Base-by-base conservation (phyloP, 1,284 basidiomycete species). In the Phlebopus sp. region DNA sequence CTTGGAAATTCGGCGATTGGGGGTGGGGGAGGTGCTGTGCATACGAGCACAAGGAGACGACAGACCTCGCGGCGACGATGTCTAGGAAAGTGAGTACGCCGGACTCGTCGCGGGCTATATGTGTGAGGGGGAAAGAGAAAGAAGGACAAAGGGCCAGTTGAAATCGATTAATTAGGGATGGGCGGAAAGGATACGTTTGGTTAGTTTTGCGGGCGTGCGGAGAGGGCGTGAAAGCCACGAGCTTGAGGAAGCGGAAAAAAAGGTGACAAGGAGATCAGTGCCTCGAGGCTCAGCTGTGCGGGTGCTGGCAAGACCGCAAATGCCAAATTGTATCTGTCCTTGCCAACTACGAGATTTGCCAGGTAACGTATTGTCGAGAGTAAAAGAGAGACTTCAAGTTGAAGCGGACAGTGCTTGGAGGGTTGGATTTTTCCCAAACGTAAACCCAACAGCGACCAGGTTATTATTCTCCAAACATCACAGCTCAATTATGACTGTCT, bases 1-100 rank as follows among this genome's bases (percentile, higher is more conserved):
- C 66, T 67, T 71, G 31, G 69, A 61, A 41, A 64, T 62, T 54
- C 55, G 54, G 55, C 56, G 59, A 49, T 67, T 46, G 66, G 61
- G 44, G 43, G 70, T 64, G 52, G 69, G 48, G 36, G 63, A 57
- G 50, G 68, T 67, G 62, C 65, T 70, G 63, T 69, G 70, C 73
- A 74, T 74, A 49, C 71, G 69, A 67, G 49, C 53, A 23, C n/a
- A 43, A 51, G 50, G 21, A 14, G 49, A 23, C n/a, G n/a, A 51
- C 50, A 45, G 53, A 39, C 27, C 13, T 39, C 21, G 46, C 7
- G 34, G 35, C 46, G 52, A 50, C 52, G 61, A 51, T 57, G 55
- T 61, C 60, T 46, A 47, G 50, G 53, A 54, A 46, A 50, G 52
- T 47, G 46, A 3, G 9, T 19, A 50, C 42, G 54, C 38, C 62